Evolutionary conservation across 495 filamentous ascomycete genomes (phyloP).

Genomic region (Trichoderma orchidacearum): DNA sequence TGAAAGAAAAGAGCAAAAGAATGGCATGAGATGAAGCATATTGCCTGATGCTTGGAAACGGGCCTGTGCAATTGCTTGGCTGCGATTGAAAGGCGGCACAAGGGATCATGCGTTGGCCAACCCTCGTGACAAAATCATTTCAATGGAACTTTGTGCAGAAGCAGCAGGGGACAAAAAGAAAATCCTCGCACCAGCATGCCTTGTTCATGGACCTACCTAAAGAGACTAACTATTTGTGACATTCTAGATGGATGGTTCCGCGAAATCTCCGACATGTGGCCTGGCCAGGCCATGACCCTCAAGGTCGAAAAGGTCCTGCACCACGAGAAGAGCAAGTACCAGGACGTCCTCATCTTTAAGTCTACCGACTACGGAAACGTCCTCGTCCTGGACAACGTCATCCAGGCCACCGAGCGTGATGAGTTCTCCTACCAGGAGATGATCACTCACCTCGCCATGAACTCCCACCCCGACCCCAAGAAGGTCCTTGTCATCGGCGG

Average conservation of each 20-base stretch:
- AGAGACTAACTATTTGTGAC: neutral
- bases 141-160: too few relatives aligned
- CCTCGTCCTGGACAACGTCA: constrained; percentile 96
- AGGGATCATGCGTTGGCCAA: too few relatives aligned
- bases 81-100: too few relatives aligned
- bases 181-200: too few relatives aligned
- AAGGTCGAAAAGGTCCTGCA: constrained; percentile 95
- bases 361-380: constrained; percentile 92
- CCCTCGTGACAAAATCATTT: too few relatives aligned
- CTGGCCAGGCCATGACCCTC: constrained; percentile 96
- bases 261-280: constrained; percentile 96
- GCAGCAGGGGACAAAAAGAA: too few relatives aligned
- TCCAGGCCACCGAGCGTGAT: constrained; percentile 95
- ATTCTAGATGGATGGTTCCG: constrained; percentile 97
- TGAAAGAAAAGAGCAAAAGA: too few relatives aligned
- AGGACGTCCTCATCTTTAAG: constrained; percentile 97
- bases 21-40: too few relatives aligned
- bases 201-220: neutral
- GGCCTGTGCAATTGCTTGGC: too few relatives aligned
- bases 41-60: too few relatives aligned
- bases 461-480: constrained; percentile 94
- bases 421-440: constrained; percentile 99
- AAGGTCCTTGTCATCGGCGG: constrained; percentile 96
- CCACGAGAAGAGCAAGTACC: constrained; percentile 98
- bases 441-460: constrained; percentile 98